A percentile compares a stretch with the other conserved stretches of the same genome.
phyloP scores from a whole-genome alignment of 2,329 filamentous ascomycete species.

The Fusarium sp. region DNA sequence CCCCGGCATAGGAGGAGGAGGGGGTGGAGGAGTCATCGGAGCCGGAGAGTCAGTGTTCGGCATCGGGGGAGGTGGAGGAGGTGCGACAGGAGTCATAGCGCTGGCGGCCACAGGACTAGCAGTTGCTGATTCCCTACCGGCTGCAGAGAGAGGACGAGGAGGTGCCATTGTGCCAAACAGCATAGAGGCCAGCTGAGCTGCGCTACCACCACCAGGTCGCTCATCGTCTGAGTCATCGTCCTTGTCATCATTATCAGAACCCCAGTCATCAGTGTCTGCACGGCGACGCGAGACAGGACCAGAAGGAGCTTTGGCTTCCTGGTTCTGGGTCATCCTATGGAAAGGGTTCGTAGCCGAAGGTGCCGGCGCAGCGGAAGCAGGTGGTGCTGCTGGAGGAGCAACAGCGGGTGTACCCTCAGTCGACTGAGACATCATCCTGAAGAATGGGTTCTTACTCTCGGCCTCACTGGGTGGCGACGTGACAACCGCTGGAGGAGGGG shows the following conservation, averaged over 20 bases:
- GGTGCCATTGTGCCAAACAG: conserved; percentile 98
- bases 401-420: conserved; percentile 61
- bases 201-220: conserved; percentile 81
- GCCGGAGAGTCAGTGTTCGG: conserved; percentile 47
- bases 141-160: conserved; percentile 85
- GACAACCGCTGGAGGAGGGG: conserved; percentile 62
- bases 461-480: conserved; percentile 69
- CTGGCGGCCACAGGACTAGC: conserved; percentile 53
- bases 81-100: conserved; percentile 56
- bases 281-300: conserved; percentile 65
- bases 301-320: conserved; percentile 66
- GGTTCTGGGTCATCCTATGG: conserved; percentile 82
- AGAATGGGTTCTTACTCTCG: conserved; percentile 95
- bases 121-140: conserved; percentile 73
- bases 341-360: conserved; percentile 85
- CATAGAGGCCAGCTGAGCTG: conserved; percentile 92
- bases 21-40: conserved; percentile 44
- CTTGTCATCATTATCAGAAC: conserved; percentile 73
- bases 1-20: conserved; percentile 47
- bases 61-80: conserved; percentile 52
- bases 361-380: conserved; percentile 51
- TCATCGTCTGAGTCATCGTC: conserved; percentile 73
- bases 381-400: conserved; percentile 54
- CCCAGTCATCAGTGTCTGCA: conserved; percentile 79
- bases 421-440: conserved; percentile 84